Evolutionary conservation across 2,329 filamentous ascomycete species (phyloP), one percentile per base, ranked within the genome.

Genomic region (Tricladium varicosporioides): DNA sequence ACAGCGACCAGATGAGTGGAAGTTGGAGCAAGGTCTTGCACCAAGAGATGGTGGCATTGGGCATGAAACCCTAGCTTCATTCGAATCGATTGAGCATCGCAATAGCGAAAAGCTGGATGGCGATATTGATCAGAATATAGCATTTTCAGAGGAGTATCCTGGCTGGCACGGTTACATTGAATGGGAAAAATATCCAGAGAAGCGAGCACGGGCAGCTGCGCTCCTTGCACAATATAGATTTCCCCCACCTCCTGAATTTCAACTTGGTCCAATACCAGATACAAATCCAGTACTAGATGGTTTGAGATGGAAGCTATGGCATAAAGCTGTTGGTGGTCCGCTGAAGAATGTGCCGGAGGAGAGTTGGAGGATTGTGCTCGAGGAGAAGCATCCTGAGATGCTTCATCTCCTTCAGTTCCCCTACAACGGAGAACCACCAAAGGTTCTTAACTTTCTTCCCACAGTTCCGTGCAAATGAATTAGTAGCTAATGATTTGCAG

Each of bases 371-470:
- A 77, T 65, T 0, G 83, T 86, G 0, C 73, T 80, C 3, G 68
- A 77, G 56, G 83, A 86, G 63, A 86, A 86, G 60, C 76, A 81
- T 51, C 71, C 74, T 0, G 81, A 84, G 48, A 86, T 86, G 82
- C 70, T 85, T 1, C 83, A 86, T 62, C 72, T 86, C 0, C 72
- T 86, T 0, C 78, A 85, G 54, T 86, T 86, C 57, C 84, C 84
- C 0, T 86, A 86, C 68, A 86, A 86, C 42, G 83, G 83, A 0
- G 84, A 87, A 59, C 79, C 83, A 0, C 82, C 82, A 0, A 80
- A 64, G 27, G 70, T 70, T 51, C 45, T 58, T 27, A 27, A 27
- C 51, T 33, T 15, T 2, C 5, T 5, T 16, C 1, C 13, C 22
- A 13, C 8, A 16, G 14, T 42, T 48, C 2, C 9, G 10, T 48